phyloP scores from a whole-genome alignment of 192 early-diverging fungal genomes.

The Rhizoclosmatium globosum region DNA sequence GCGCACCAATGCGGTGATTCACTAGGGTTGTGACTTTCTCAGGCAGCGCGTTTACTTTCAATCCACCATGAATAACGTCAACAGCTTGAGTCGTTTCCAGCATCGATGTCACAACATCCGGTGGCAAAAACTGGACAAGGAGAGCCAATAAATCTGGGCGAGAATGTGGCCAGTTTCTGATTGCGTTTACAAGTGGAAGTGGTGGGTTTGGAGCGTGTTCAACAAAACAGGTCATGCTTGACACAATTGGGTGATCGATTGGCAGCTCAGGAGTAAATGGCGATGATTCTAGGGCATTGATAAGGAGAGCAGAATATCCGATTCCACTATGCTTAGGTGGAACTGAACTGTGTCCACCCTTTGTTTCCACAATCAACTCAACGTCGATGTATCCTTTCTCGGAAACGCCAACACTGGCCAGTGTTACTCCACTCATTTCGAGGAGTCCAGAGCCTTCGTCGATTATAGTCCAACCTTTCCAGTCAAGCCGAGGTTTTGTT shows the following conservation, averaged over 20 bases:
- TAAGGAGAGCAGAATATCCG: constrained; percentile 36
- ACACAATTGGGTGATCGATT: constrained; percentile 40
- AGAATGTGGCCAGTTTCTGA: constrained; percentile 21
- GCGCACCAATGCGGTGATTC: constrained; percentile 49
- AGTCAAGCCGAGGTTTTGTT: constrained; percentile 7
- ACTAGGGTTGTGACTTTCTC: constrained; percentile 35
- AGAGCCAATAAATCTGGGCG: constrained; percentile 21
- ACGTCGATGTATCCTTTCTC: constrained; percentile 51
- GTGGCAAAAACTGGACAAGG: neutral
- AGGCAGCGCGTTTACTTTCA: constrained; percentile 56
- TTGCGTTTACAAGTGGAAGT: constrained; percentile 26
- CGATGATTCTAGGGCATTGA: constrained; percentile 38
- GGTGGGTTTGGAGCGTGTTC: constrained; percentile 34
- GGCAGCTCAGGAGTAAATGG: constrained; percentile 27
- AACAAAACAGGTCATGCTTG: constrained; percentile 35
- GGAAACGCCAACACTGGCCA: constrained; percentile 39
- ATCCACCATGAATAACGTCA: constrained; percentile 55
- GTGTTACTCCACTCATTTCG: neutral
- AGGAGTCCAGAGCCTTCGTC: constrained; percentile 49
- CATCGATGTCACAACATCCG: constrained; percentile 12
- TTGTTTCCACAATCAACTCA: constrained; percentile 32
- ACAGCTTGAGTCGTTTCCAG: constrained; percentile 54
- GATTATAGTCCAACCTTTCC: constrained; percentile 47
- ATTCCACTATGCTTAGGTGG: constrained; percentile 52
- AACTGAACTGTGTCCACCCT: constrained; percentile 50